phyloP scores from a whole-genome alignment of 768 basidiomycete species.

The Candolleomyces aberdarensis region DNA sequence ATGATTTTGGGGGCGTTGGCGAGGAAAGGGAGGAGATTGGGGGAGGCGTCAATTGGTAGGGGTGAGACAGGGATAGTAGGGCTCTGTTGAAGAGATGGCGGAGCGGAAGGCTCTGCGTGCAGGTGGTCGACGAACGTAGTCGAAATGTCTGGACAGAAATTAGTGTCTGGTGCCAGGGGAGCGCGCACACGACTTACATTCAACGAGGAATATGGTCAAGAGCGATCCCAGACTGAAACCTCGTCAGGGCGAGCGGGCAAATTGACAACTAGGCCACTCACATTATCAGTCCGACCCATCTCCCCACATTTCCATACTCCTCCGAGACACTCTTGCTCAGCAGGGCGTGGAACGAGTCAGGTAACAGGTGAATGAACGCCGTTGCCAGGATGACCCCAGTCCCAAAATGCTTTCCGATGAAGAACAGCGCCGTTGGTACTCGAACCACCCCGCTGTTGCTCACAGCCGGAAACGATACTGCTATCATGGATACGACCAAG shows the following conservation, averaged over 20 bases:
- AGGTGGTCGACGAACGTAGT: conserved; percentile 73
- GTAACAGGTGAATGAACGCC: conserved; percentile 74
- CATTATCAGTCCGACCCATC: conserved; percentile 73
- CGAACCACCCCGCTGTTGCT: conserved; percentile 53
- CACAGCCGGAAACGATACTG: conserved; percentile 71
- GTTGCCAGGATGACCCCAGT: conserved; percentile 82
- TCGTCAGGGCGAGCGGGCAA: conserved; percentile 3
- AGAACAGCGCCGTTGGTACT: conserved; percentile 70
- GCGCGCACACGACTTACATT: conserved; percentile 51
- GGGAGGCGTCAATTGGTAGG: conserved; percentile 11
- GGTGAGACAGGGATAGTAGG: conserved; percentile 15
- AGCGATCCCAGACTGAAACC: conserved; percentile 55
- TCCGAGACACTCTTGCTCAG: conserved; percentile 41
- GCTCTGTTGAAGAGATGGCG: conserved; percentile 23
- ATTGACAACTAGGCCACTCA: conserved; percentile 32
- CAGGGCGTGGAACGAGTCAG: conserved; percentile 38
- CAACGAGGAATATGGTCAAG: conserved; percentile 70
- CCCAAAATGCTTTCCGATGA: conserved; percentile 86
- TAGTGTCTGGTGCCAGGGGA: neutral
- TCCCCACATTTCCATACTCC: conserved; percentile 45
- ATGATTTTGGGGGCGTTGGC: conserved; percentile 9
- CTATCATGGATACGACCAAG: conserved; percentile 60
- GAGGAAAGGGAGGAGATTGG: conserved; percentile 8
- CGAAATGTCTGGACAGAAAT: conserved; percentile 52
- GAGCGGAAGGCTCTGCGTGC: conserved; percentile 58